Evolutionary conservation across 768 basidiomycete genomes (phyloP), one percentile per base, ranked within the genome.

Genomic region (Cubamyces sp.): DNA sequence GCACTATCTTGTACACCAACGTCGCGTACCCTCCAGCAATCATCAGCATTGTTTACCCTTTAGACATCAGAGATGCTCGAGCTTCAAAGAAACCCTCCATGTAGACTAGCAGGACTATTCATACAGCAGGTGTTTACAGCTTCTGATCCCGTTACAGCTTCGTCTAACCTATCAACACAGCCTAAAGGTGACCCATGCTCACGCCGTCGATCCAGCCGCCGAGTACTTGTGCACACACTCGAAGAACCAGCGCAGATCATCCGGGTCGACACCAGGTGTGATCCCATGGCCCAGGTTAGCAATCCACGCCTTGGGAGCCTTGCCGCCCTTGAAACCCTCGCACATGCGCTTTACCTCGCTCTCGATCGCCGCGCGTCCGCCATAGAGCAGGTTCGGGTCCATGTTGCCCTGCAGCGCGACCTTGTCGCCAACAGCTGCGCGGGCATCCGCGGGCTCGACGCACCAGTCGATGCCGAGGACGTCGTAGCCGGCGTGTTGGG

Each of bases 241-340:
- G 64, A 96, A 85, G 80, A 96, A 97, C 86, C 87, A 96, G 58
- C 82, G 80, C 74, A 97, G 79, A 74, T 97, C 93, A 57, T 98
- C 95, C 21, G 96, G 94, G 73, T 97, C 87, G 15, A 98, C 96
- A 25, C 87, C 91, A 12, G 97, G 97, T 4, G 95, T 97, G 68
- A 99, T 96, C 5, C 97, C 97, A 72, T 98, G 97, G 0, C 97
- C 97, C 21, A 99, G 78, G 76, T 98, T 98, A 9, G 92, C 91
- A 70, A 98, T 98, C 94, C 96, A 98, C n/a, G 87, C 91, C 42
- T 81, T 82, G 19, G 78, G 69, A 54, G 74, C 72, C 53, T 79
- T 81, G 8, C 78, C 80, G 11, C 85, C 84, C 46, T 68, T 76
- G 78, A 98, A 98, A n/a, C 82, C 82, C 64, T 84, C 79, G 63